Percentiles rank a stretch among this genome's conserved stretches.
phyloP scores from a whole-genome alignment of 1,284 basidiomycete genomes.

The Thelephora terrestris region DNA sequence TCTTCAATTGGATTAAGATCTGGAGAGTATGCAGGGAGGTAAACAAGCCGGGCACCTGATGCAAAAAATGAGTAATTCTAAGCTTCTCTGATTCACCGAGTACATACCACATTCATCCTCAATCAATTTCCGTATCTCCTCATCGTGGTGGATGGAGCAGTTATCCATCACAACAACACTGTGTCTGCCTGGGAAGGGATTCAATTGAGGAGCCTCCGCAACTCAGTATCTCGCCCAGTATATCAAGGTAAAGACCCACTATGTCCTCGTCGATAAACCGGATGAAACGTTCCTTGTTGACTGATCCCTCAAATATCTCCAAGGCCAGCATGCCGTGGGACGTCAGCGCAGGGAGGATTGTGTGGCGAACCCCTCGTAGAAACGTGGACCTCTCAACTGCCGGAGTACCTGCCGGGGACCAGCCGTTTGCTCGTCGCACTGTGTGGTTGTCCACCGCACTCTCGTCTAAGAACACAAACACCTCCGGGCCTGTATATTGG shows the following conservation, averaged over 20 bases:
- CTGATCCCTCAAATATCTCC: slow-evolving; percentile 16
- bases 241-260: slow-evolving; percentile 6
- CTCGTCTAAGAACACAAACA: slow-evolving; percentile 23
- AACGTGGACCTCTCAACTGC: slow-evolving; percentile 11
- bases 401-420: slow-evolving; percentile 8
- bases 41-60: slow-evolving; percentile 18
- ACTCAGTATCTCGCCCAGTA: neutral
- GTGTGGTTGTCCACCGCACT: slow-evolving; percentile 10
- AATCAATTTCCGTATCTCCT: slow-evolving; percentile 14
- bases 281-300: slow-evolving; percentile 13
- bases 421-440: slow-evolving; percentile 8
- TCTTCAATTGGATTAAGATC: slow-evolving; percentile 26
- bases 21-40: slow-evolving; percentile 26
- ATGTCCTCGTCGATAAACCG: slow-evolving; percentile 11
- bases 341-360: slow-evolving; percentile 16
- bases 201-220: slow-evolving; percentile 11
- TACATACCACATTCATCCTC: slow-evolving; percentile 11
- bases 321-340: slow-evolving; percentile 13
- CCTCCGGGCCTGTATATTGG: slow-evolving; percentile 12
- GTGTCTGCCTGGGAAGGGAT: slow-evolving; percentile 13
- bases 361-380: slow-evolving; percentile 11
- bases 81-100: neutral
- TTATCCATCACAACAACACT: slow-evolving; percentile 22
- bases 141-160: slow-evolving; percentile 19
- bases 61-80: no score